Conservation (phyloP, 768 basidiomycete genomes). For the Naganishia randhawae region DNA sequence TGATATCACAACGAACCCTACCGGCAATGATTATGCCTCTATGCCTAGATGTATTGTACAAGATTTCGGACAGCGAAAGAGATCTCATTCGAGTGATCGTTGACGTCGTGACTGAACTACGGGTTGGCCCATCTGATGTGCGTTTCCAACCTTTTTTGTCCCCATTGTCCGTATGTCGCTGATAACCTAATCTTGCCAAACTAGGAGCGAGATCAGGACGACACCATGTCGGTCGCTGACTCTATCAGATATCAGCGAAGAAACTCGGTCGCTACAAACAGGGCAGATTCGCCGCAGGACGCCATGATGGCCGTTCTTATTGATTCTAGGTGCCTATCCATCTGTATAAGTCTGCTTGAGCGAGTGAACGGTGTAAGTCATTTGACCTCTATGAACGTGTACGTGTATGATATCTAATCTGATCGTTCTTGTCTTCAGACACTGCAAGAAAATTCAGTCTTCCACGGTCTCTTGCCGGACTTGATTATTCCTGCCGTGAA, state of each 20-base stretch:
- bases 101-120: slow-evolving; percentile 76
- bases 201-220: slow-evolving; percentile 42
- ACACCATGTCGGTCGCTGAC: slow-evolving; percentile 19
- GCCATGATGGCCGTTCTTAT: slow-evolving; percentile 60
- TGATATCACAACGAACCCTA: slow-evolving; percentile 69
- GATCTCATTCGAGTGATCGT: slow-evolving; percentile 85
- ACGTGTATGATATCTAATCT: neutral
- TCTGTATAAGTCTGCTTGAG: slow-evolving; percentile 80
- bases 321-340: slow-evolving; percentile 68
- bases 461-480: slow-evolving; percentile 68
- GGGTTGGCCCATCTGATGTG: slow-evolving; percentile 53
- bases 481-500: slow-evolving; percentile 86
- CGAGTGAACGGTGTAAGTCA: slow-evolving; percentile 72
- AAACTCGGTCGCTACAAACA: slow-evolving; percentile 31
- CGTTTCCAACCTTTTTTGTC: neutral
- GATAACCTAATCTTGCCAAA: slow-evolving; percentile 27
- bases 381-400: neutral
- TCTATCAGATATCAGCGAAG: slow-evolving; percentile 38
- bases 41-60: slow-evolving; percentile 78
- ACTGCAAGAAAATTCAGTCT: slow-evolving; percentile 63
- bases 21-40: slow-evolving; percentile 66
- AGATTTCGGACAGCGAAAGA: slow-evolving; percentile 67
- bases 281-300: slow-evolving; percentile 57
- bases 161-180: slow-evolving; percentile 13
- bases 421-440: slow-evolving; percentile 45